Evolutionary conservation across 495 filamentous ascomycete genomes (phyloP).

Genomic region (Aspergillus cavernicola): DNA sequence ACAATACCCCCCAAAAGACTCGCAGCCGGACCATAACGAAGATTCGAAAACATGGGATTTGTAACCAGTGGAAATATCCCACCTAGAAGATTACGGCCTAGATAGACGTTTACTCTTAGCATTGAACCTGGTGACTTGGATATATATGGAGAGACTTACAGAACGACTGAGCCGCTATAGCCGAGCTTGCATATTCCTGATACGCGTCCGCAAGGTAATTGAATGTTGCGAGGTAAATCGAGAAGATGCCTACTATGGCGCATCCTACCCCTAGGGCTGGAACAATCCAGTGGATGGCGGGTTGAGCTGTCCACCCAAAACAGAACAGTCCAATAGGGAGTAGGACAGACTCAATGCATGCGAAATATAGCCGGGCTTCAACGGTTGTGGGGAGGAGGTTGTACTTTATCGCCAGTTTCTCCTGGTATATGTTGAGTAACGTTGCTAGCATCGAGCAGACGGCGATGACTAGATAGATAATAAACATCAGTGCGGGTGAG

Average conservation of each 20-base stretch:
- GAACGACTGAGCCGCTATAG: slow-evolving; percentile 72
- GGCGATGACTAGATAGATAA: too few species aligned
- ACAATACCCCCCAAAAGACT: slow-evolving; percentile 65
- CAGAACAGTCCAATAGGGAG: slow-evolving; percentile 77
- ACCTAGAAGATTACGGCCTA: slow-evolving; percentile 72
- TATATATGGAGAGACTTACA: too few species aligned
- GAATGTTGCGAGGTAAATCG: slow-evolving; percentile 84
- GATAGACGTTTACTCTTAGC: too few species aligned
- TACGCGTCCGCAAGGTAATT: slow-evolving; percentile 95
- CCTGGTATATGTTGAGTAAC: too few species aligned
- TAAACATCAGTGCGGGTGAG: slow-evolving; percentile 64
- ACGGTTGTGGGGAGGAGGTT: slow-evolving; percentile 51
- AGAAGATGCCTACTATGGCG: slow-evolving; percentile 83
- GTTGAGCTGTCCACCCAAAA: slow-evolving; percentile 71
- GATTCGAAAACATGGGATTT: slow-evolving; percentile 55
- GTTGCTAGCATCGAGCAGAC: too few species aligned
- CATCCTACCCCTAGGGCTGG: slow-evolving; percentile 68
- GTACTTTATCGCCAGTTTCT: slow-evolving; percentile 42
- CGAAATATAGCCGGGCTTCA: slow-evolving; percentile 78
- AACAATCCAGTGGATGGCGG: slow-evolving; percentile 70
- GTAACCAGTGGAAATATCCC: slow-evolving; percentile 73
- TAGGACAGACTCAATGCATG: slow-evolving; percentile 65
- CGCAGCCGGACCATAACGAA: slow-evolving; percentile 62
- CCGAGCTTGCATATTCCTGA: slow-evolving; percentile 75
- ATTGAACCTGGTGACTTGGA: too few species aligned